Percentiles rank a stretch among this genome's conserved stretches.
phyloP scores from a whole-genome alignment of 139 green algal genomes.

The Ostreobium quekettii region DNA sequence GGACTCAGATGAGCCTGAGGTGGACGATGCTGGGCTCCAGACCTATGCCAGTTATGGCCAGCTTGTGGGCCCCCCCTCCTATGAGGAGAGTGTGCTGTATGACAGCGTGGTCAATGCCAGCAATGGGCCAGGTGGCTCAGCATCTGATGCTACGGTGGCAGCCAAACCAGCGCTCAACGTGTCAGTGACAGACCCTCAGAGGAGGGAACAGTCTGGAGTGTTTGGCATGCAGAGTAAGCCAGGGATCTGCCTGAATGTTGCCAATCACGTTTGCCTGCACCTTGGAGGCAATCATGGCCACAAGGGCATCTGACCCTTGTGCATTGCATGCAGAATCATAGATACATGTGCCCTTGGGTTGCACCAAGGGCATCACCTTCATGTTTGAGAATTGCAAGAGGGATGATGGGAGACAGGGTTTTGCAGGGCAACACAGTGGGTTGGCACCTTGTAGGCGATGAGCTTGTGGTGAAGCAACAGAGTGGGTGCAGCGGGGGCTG shows the following conservation, averaged over 20 bases:
- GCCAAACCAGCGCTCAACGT: slow-evolving; percentile 30
- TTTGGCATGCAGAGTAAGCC: slow-evolving; percentile 48
- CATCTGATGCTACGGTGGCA: background rate
- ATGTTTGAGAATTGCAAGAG: no score
- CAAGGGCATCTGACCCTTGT: background rate
- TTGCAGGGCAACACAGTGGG: no score
- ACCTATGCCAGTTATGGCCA: slow-evolving; percentile 41
- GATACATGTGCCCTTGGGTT: no score
- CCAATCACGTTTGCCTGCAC: slow-evolving; percentile 19
- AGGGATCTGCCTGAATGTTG: slow-evolving; percentile 20
- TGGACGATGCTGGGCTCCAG: no score
- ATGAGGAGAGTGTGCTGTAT: slow-evolving; percentile 39
- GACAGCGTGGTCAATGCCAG: slow-evolving; percentile 9
- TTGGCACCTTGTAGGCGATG: no score
- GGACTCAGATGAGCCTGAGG: no score
- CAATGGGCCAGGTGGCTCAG: background rate
- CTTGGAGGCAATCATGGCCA: background rate
- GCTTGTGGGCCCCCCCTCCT: slow-evolving; percentile 33
- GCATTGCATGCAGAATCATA: slow-evolving; percentile 10
- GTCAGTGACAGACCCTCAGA: slow-evolving; percentile 57
- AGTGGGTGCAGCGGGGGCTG: no score
- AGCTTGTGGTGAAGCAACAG: no score
- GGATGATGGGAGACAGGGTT: no score
- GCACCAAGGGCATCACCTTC: no score
- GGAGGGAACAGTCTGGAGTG: slow-evolving; percentile 36